These are phyloP conservation scores for Patellifolia procumbens DNA, from an alignment of 179 eudicot genomes.

Conservation along the genomic window DNA sequence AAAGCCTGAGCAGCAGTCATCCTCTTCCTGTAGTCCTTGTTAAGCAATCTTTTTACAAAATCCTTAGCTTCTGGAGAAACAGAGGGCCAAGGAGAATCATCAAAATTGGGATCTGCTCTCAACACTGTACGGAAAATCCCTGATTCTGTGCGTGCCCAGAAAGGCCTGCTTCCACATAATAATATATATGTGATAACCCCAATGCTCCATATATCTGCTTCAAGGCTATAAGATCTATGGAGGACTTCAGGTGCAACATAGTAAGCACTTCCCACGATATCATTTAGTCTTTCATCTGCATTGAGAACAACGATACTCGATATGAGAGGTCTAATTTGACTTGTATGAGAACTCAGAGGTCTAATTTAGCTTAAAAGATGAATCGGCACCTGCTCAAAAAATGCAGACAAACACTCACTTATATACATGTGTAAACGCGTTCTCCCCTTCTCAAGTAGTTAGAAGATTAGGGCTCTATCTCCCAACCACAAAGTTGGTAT, in stretches of 20 bases:
- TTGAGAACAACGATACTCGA: constrained; percentile 6
- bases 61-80: constrained; percentile 85
- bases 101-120: constrained; percentile 88
- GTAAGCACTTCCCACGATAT: constrained; percentile 96
- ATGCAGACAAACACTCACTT: neutral
- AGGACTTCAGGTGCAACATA: constrained; percentile 98
- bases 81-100: constrained; percentile 87
- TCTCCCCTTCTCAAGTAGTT: neutral
- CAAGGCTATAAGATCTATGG: constrained; percentile 87
- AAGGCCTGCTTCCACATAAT: constrained; percentile 94
- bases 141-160: constrained; percentile 95
- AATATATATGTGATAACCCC: constrained; percentile 94
- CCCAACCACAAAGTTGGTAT: neutral
- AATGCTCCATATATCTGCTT: constrained; percentile 96
- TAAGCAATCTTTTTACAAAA: constrained; percentile 84
- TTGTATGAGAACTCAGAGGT: neutral
- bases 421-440: neutral
- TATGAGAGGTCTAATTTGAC: neutral
- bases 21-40: constrained; percentile 90
- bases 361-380: neutral
- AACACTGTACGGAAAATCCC: constrained; percentile 94
- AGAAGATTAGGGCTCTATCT: no score
- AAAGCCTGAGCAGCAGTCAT: constrained; percentile 94
- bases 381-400: neutral
- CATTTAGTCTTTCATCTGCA: constrained; percentile 90